Percentiles rank a stretch among this genome's conserved stretches.
phyloP scores from a whole-genome alignment of 176 grass and related monocot genomes.

The Secale cereale region DNA sequence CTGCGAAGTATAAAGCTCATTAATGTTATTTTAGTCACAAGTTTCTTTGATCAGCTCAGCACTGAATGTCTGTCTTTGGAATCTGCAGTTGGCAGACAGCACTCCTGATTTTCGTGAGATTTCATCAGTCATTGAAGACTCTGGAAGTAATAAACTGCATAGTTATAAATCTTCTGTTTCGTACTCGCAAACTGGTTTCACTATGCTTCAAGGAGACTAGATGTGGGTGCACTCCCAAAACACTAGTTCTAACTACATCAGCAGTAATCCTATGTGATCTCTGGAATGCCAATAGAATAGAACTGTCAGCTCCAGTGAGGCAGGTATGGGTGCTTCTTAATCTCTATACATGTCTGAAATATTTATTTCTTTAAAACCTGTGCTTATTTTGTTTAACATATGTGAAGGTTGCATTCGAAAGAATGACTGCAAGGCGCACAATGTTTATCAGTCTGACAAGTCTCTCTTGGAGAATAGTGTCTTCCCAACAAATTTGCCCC shows the following conservation, averaged over 20 bases:
- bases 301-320: background rate
- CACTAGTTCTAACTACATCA: no score
- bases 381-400: background rate
- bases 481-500: background rate
- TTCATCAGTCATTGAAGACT: background rate
- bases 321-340: background rate
- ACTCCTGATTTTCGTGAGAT: background rate
- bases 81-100: background rate
- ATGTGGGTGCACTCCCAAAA: background rate
- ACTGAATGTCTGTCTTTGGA: background rate
- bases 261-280: background rate
- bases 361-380: background rate
- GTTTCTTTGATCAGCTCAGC: background rate
- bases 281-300: background rate
- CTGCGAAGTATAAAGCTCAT: background rate
- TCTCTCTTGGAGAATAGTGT: background rate
- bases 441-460: background rate
- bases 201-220: background rate
- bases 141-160: background rate
- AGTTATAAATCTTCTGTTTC: background rate
- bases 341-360: background rate
- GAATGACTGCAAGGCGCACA: background rate
- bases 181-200: background rate
- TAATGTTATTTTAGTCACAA: background rate
- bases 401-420: background rate